Evolutionary conservation across 2,329 filamentous ascomycete species (phyloP).

Genomic region (Tolypocladium guangdongense): DNA sequence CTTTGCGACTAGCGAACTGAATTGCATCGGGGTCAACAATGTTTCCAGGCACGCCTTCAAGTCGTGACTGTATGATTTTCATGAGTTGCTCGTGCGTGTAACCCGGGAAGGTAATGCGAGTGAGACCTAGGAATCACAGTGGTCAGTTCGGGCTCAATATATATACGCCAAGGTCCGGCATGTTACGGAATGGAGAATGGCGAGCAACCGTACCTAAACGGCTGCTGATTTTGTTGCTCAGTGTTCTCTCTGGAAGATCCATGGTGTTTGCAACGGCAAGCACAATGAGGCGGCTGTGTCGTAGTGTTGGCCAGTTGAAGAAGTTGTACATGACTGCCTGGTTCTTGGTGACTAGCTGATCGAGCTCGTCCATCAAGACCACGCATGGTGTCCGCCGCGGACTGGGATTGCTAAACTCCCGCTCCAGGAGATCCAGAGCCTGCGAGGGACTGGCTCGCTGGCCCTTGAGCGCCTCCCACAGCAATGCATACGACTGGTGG

Average conservation of each 20-base stretch:
- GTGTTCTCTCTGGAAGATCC: conserved; percentile 89
- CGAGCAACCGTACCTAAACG: conserved; percentile 45
- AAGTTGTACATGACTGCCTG: conserved; percentile 99
- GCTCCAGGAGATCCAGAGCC: conserved; percentile 79
- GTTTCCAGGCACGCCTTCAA: conserved; percentile 77
- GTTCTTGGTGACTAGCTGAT: conserved; percentile 94
- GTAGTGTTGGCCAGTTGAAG: conserved; percentile 94
- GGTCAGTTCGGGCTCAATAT: neutral
- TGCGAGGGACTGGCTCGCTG: conserved; percentile 88
- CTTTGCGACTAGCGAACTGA: conserved; percentile 92
- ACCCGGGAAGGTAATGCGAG: conserved; percentile 90
- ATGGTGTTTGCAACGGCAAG: conserved; percentile 97
- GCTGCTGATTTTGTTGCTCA: conserved; percentile 98
- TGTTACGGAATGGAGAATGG: neutral
- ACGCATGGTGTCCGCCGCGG: conserved; percentile 89
- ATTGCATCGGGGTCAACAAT: conserved; percentile 89
- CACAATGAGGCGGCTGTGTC: conserved; percentile 88
- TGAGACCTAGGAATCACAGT: conserved; percentile 45
- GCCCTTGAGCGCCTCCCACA: conserved; percentile 93
- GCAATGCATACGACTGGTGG: conserved; percentile 85
- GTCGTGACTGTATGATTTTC: conserved; percentile 90
- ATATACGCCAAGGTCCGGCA: neutral
- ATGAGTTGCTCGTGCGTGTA: conserved; percentile 97
- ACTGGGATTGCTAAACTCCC: conserved; percentile 85
- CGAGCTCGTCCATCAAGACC: conserved; percentile 95